Percentiles rank a stretch among this genome's conserved stretches.
Conservation (phyloP, 257 asterid genomes). For the Avicennia marina region DNA sequence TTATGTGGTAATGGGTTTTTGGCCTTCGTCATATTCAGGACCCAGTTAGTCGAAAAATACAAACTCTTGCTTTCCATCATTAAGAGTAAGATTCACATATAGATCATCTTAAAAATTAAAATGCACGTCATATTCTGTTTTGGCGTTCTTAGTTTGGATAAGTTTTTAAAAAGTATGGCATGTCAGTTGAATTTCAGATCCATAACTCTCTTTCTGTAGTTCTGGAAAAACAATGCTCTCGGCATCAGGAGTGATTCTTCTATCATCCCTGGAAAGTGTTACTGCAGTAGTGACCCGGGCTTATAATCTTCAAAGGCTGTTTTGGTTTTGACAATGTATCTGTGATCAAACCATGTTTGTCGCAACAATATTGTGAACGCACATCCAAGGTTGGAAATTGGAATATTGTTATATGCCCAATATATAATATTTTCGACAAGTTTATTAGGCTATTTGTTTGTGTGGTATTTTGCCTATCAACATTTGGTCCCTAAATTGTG, state of each 20-base stretch:
- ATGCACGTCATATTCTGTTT: background rate
- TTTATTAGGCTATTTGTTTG: too few species aligned
- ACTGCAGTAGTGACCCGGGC: conserved; percentile 11
- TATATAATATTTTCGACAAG: too few species aligned
- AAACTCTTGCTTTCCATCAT: conserved; percentile 57
- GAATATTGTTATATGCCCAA: background rate
- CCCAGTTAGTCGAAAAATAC: conserved; percentile 60
- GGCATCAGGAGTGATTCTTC: conserved; percentile 58
- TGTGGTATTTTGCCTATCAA: too few species aligned
- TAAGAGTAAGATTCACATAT: conserved; percentile 35
- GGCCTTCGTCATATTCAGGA: conserved; percentile 34
- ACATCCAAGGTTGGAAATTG: conserved; percentile 28
- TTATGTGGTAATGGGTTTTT: background rate
- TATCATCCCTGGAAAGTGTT: conserved; percentile 20
- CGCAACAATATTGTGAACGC: conserved; percentile 28
- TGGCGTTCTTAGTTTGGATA: background rate
- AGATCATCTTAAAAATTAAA: background rate
- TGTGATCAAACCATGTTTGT: conserved; percentile 50
- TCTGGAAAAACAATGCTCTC: conserved; percentile 59
- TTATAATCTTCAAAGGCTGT: conserved; percentile 12
- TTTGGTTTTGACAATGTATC: conserved; percentile 53
- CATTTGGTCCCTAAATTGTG: too few species aligned
- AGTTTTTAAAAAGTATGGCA: background rate
- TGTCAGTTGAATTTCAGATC: background rate
- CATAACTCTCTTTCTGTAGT: conserved; percentile 25